phyloP scores from a whole-genome alignment of 495 filamentous ascomycete species.

The Ramalina intermedia region DNA sequence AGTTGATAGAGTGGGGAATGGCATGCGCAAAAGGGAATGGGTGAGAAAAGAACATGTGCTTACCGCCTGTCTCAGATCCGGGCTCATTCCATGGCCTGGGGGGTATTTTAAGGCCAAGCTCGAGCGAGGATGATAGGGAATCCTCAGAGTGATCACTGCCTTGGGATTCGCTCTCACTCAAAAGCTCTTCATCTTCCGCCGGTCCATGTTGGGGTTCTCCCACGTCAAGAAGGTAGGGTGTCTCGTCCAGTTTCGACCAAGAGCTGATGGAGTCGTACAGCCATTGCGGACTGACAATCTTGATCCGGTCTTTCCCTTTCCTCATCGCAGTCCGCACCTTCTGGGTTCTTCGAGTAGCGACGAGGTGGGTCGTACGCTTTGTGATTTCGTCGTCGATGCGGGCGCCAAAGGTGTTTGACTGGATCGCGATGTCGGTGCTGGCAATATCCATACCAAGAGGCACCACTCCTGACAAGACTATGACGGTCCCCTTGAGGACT shows the following conservation, averaged over 20 bases:
- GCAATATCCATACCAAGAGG: slow-evolving; percentile 64
- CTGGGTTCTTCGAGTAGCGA: slow-evolving; percentile 67
- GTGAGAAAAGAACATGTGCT: no score
- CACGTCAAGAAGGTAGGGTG: slow-evolving; percentile 52
- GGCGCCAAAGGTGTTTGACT: slow-evolving; percentile 76
- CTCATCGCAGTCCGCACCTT: slow-evolving; percentile 73
- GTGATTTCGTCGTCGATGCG: slow-evolving; percentile 45
- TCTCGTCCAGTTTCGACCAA: slow-evolving; percentile 65
- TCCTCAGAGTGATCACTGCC: slow-evolving; percentile 25
- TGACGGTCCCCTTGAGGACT: slow-evolving; percentile 50
- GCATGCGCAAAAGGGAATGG: no score
- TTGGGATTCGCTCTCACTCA: slow-evolving; percentile 19
- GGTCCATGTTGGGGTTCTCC: slow-evolving; percentile 29
- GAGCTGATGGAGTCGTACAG: slow-evolving; percentile 63
- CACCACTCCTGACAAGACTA: slow-evolving; percentile 83
- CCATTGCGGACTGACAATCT: slow-evolving; percentile 86
- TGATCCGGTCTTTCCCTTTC: slow-evolving; percentile 47
- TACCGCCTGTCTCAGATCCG: no score
- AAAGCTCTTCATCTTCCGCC: slow-evolving; percentile 25
- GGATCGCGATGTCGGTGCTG: slow-evolving; percentile 68
- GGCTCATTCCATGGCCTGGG: slow-evolving; percentile 23
- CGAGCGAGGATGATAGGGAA: slow-evolving; percentile 31
- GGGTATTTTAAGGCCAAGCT: slow-evolving; percentile 21
- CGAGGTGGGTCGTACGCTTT: slow-evolving; percentile 48
- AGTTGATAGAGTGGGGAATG: no score